Conservation (phyloP, 1,284 basidiomycete genomes). For the Ceratobasidium sp. region DNA sequence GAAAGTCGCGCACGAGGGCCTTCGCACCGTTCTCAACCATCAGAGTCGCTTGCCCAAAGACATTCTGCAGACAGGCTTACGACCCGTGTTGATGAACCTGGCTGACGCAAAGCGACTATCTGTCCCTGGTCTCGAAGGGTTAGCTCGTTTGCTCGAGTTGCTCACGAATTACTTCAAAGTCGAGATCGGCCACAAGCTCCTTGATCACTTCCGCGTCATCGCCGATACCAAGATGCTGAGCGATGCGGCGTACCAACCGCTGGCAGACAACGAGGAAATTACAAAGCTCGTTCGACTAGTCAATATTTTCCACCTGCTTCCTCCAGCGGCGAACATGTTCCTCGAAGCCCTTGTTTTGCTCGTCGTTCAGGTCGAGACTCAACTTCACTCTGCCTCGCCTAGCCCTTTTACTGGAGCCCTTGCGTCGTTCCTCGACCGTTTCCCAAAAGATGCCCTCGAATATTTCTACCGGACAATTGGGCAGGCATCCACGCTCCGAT, state of each 20-base stretch:
- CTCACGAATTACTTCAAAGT: slow-evolving; percentile 99
- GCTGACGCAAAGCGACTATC: slow-evolving; percentile 95
- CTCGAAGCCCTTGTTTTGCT: slow-evolving; percentile 84
- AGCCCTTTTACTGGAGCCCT: slow-evolving; percentile 96
- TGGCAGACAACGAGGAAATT: slow-evolving; percentile 90
- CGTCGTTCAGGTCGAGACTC: slow-evolving; percentile 92
- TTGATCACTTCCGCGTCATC: slow-evolving; percentile 93
- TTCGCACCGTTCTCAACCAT: slow-evolving; percentile 87
- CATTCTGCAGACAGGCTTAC: slow-evolving; percentile 90
- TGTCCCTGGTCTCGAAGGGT: slow-evolving; percentile 92
- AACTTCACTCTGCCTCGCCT: slow-evolving; percentile 86
- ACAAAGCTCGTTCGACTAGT: slow-evolving; percentile 92
- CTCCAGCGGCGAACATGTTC: slow-evolving; percentile 92
- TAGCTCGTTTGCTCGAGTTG: slow-evolving; percentile 93
- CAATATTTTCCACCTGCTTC: slow-evolving; percentile 96
- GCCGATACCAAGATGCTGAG: slow-evolving; percentile 86
- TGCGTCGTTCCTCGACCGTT: slow-evolving; percentile 90
- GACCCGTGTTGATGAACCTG: slow-evolving; percentile 97
- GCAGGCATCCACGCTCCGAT: slow-evolving; percentile 76
- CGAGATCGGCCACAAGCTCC: slow-evolving; percentile 96
- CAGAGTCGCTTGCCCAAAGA: slow-evolving; percentile 96
- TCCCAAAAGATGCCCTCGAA: slow-evolving; percentile 82
- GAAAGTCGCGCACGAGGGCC: slow-evolving; percentile 92
- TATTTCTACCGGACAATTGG: slow-evolving; percentile 84
- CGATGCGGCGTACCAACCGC: slow-evolving; percentile 76